Base-by-base conservation (phyloP, 768 basidiomycete genomes). In the Lepiota subincarnata region DNA sequence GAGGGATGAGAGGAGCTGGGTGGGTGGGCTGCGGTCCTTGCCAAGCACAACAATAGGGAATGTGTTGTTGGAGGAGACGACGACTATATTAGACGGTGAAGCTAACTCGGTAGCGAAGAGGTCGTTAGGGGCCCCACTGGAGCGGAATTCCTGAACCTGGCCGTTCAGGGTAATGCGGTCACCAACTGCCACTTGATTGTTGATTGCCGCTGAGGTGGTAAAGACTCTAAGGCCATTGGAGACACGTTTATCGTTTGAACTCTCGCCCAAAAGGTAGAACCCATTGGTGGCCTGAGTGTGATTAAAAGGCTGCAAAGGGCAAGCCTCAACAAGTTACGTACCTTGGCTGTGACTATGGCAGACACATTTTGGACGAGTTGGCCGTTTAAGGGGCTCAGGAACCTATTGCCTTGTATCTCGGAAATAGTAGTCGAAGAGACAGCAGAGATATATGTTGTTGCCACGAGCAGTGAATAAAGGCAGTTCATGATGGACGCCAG, bases 321-420 rank as follows among this genome's bases (percentile, higher is more conserved):
- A 37, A 10, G 6, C 0, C 20, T 16, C 42, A 18, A 56, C 24
- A 39, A 16, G 37, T 19, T 6, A 6, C 48, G 19, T 60, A 80
- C 81, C 69, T 79, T 82, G 4, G 81, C 80, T 6, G 78, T 77
- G 0, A 81, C 79, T 4, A 79, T 56, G 13, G 78, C 82, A 22
- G 73, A 75, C 7, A 84, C 67, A 59, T 75, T 72, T 20, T 67
- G 60, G 6, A 83, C 78, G 4, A 62, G 67, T 52, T 78, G 69
- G 0, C 79, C 77, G 24, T 57, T 62, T 10, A 75, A 60, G 50
- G 81, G 79, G 28, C 79, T 80, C 57, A 66, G 67, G 56, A 72
- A 81, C 0, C 71, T 62, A 26, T 59, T 42, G n/a, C 81, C 81
- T 64, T 81, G 79, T 24, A 84, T 78, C 22, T 81, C 79, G n/a